A percentile compares a stretch with the other conserved stretches of the same genome.
These are phyloP conservation scores for Solanum hybrid DNA, from an alignment of 305 asterid species.

Conservation along the genomic window DNA sequence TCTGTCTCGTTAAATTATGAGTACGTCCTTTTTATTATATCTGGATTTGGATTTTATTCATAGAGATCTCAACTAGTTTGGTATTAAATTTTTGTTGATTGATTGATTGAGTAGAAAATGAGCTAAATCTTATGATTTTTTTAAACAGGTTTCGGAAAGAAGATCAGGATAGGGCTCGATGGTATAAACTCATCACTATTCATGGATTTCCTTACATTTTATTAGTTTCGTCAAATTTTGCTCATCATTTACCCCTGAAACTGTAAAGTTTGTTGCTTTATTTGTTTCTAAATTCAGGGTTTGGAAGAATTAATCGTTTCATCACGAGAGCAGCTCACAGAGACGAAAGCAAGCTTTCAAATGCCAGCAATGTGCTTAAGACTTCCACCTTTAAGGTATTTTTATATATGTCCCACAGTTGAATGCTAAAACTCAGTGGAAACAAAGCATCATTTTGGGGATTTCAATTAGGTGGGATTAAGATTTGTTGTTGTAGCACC, in stretches of 20 bases:
- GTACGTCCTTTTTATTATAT: neutral
- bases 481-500: neutral
- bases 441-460: neutral
- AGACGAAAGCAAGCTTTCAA: neutral
- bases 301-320: neutral
- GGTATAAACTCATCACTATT: neutral
- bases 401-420: neutral
- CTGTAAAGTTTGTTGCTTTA: neutral
- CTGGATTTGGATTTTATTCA: neutral
- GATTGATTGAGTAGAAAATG: neutral
- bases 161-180: neutral
- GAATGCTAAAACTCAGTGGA: neutral
- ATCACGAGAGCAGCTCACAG: neutral
- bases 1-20: neutral
- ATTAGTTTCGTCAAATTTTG: neutral
- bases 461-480: neutral
- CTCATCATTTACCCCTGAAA: neutral
- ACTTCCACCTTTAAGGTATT: neutral
- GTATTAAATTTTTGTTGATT: neutral
- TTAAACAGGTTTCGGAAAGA: conserved; percentile 3
- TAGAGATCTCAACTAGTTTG: neutral
- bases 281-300: neutral
- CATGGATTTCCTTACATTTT: neutral
- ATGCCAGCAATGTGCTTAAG: neutral
- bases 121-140: neutral